These are phyloP conservation scores for Calendula officinalis DNA, from an alignment of 129 eudicot species.

Conservation along the genomic window DNA sequence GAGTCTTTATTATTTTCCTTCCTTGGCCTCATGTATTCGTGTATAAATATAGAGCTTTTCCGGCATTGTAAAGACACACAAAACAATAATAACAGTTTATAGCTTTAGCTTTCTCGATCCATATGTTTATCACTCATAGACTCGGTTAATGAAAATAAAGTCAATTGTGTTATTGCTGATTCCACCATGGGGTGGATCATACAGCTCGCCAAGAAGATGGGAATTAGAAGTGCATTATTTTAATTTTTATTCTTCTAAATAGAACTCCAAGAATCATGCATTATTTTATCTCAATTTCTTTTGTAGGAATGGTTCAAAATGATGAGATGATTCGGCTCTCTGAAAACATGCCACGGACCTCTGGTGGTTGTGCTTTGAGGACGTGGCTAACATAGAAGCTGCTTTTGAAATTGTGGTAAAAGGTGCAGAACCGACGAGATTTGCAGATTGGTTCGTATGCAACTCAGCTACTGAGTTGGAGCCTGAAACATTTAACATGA, in stretches of 20 bases:
- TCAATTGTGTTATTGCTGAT: slow-evolving; percentile 50
- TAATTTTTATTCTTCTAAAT: not conserved
- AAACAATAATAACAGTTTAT: too few relatives aligned
- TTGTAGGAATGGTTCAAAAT: slow-evolving; percentile 34
- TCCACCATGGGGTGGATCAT: slow-evolving; percentile 36
- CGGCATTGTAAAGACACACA: too few relatives aligned
- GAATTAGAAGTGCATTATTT: slow-evolving; percentile 37
- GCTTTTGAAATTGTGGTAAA: not conserved
- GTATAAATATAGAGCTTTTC: too few relatives aligned
- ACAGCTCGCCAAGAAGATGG: slow-evolving; percentile 33
- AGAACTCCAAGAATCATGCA: not conserved
- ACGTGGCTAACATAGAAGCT: slow-evolving; percentile 6
- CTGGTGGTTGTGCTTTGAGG: slow-evolving; percentile 33
- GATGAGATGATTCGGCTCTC: slow-evolving; percentile 36
- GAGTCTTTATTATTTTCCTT: too few relatives aligned
- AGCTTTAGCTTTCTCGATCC: too few relatives aligned
- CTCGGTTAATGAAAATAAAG: slow-evolving; percentile 24
- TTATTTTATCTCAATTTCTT: not conserved
- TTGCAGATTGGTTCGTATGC: slow-evolving; percentile 38
- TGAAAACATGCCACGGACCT: slow-evolving; percentile 37
- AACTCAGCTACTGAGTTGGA: slow-evolving; percentile 47
- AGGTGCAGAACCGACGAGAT: slow-evolving; percentile 5
- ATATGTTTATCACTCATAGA: slow-evolving; percentile 4
- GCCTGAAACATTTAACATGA: slow-evolving; percentile 27
- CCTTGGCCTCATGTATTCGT: too few relatives aligned